Percentiles rank a stretch among this genome's conserved stretches.
phyloP scores from a whole-genome alignment of 805 yeast genomes.

The Candida patagonica region DNA sequence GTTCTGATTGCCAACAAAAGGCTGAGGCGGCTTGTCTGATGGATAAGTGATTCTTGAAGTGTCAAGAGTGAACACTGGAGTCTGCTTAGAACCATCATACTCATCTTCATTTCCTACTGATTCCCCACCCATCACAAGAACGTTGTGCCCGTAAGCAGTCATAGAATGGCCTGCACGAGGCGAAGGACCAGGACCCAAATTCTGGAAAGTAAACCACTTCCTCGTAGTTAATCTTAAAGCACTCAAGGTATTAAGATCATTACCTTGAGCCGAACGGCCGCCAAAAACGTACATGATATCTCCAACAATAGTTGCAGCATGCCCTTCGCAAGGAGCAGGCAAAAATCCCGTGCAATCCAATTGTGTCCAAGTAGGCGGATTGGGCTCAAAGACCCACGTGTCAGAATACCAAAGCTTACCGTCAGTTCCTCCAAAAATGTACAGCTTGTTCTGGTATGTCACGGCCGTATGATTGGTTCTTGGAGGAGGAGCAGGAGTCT shows the following conservation, averaged over 20 bases:
- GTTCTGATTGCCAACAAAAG: not conserved
- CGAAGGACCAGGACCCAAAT: conserved; percentile 52
- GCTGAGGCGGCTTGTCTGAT: conserved; percentile 21
- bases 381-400: conserved; percentile 73
- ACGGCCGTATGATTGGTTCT: conserved; percentile 87
- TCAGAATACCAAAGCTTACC: conserved; percentile 62
- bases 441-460: conserved; percentile 66
- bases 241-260: conserved; percentile 53
- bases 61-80: conserved; percentile 50
- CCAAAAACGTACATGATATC: conserved; percentile 81
- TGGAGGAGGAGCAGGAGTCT: conserved; percentile 57
- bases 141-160: conserved; percentile 60
- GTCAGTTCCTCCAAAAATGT: conserved; percentile 89
- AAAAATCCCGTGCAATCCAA: conserved; percentile 56
- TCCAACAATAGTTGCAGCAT: conserved; percentile 70
- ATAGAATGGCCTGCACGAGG: conserved; percentile 88
- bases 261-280: conserved; percentile 72
- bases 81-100: conserved; percentile 39
- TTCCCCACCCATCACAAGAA: conserved; percentile 90
- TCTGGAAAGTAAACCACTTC: conserved; percentile 63
- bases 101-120: conserved; percentile 42
- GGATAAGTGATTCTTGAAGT: conserved; percentile 37
- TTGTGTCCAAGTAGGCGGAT: conserved; percentile 57
- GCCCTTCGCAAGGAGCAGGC: conserved; percentile 91
- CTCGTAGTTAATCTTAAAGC: conserved; percentile 67